These are phyloP conservation scores for Fusarium buxicola DNA, from an alignment of 2,329 filamentous ascomycete genomes.

Conservation along the genomic window DNA sequence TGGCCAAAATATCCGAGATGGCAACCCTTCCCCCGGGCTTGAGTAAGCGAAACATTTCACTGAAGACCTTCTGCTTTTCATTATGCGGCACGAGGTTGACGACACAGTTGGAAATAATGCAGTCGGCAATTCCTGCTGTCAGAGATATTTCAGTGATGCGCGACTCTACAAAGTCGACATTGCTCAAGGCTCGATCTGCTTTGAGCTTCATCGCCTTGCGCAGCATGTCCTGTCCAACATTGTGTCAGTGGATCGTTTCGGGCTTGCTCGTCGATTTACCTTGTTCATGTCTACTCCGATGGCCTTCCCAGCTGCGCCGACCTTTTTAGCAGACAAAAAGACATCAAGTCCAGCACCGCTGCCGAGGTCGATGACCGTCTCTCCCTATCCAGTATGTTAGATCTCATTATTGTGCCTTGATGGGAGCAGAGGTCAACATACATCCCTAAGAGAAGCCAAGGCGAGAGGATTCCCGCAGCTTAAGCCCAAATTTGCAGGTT, in stretches of 20 bases:
- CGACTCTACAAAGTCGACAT: conserved; percentile 3
- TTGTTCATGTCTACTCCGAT: conserved; percentile 18
- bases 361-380: conserved; percentile 10
- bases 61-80: conserved; percentile 66
- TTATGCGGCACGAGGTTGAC: conserved; percentile 66
- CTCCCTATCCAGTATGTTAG: neutral
- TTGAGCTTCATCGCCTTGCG: neutral
- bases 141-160: neutral
- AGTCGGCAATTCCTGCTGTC: neutral
- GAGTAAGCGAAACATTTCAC: conserved; percentile 68
- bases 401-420: rapidly evolving
- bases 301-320: neutral
- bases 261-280: neutral
- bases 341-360: conserved; percentile 12
- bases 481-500: conserved; percentile 4
- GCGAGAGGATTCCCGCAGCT: conserved; percentile 11
- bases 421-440: rapidly evolving
- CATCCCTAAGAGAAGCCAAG: neutral
- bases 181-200: neutral
- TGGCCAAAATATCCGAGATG: conserved; percentile 69
- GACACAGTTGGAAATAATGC: conserved; percentile 72
- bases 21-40: conserved; percentile 68
- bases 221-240: neutral
- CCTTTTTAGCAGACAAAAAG: neutral
- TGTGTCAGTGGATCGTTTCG: neutral